Percentiles rank a stretch among this genome's conserved stretches.
Evolutionary conservation across 306 rosid species (phyloP).

Genomic region (Malus sylvestris): DNA sequence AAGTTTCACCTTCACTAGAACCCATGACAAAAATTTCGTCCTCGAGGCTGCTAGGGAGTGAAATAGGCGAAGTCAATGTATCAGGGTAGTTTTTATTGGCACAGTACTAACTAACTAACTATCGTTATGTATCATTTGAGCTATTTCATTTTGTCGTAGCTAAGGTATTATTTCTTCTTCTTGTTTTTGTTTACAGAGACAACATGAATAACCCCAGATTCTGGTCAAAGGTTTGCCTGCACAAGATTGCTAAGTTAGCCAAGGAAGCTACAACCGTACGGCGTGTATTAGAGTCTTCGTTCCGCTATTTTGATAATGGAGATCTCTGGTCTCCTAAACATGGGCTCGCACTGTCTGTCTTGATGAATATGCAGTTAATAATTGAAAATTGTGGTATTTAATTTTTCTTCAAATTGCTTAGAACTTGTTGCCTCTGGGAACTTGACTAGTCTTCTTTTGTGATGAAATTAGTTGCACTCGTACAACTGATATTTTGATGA

Average conservation of each 20-base stretch:
- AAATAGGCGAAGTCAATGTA: constrained; percentile 47
- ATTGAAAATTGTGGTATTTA: constrained; percentile 49
- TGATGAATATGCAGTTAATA: constrained; percentile 53
- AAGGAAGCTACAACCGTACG: constrained; percentile 70
- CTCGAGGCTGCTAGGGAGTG: constrained; percentile 46
- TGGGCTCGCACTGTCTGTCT: constrained; percentile 55
- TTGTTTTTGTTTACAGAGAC: constrained; percentile 30
- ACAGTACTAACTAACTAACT: background rate
- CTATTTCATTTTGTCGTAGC: background rate
- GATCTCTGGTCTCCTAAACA: constrained; percentile 61
- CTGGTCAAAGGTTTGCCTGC: constrained; percentile 65
- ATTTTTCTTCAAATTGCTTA: constrained; percentile 15
- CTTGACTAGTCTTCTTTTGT: constrained; percentile 7
- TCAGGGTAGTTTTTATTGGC: constrained; percentile 35
- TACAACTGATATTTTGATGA: background rate
- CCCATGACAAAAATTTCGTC: constrained; percentile 35
- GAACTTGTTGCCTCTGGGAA: background rate
- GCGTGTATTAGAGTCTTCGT: constrained; percentile 56
- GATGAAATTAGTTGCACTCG: background rate
- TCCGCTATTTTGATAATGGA: constrained; percentile 54
- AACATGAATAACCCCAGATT: constrained; percentile 35
- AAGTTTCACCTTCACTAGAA: background rate
- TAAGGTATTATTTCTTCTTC: background rate
- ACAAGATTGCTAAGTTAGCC: constrained; percentile 66
- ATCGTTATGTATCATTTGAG: constrained; percentile 4